phyloP scores from a whole-genome alignment of 106 monocot species.

The Dendrobium officinale region DNA sequence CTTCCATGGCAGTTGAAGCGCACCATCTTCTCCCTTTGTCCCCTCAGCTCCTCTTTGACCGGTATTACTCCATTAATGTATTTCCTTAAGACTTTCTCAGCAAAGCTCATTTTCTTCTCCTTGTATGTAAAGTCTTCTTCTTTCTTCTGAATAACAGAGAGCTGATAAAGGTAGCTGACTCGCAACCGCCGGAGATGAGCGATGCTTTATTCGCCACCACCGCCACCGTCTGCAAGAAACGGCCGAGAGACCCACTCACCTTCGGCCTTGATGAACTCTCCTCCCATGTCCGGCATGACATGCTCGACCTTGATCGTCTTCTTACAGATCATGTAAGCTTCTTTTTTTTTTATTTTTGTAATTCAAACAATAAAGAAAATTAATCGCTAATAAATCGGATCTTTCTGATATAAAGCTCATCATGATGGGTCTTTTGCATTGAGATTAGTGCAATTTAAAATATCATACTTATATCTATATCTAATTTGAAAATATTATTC shows the following conservation, averaged over 20 bases:
- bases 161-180: not conserved
- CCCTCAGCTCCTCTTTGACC: slow-evolving; percentile 6
- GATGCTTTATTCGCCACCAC: not conserved
- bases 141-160: not conserved
- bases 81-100: not conserved
- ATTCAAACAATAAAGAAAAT: too few relatives aligned
- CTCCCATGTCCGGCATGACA: slow-evolving; percentile 16
- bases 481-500: too few relatives aligned
- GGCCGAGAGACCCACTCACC: slow-evolving; percentile 9
- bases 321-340: slow-evolving; percentile 20
- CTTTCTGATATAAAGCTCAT: too few relatives aligned
- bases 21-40: slow-evolving; percentile 37
- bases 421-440: too few relatives aligned
- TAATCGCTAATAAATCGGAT: too few relatives aligned
- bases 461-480: too few relatives aligned
- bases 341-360: too few relatives aligned
- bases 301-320: slow-evolving; percentile 39
- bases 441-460: too few relatives aligned
- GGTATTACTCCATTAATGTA: not conserved
- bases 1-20: slow-evolving; percentile 52
- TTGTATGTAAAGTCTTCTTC: too few relatives aligned
- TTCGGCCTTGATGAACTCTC: slow-evolving; percentile 1
- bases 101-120: not conserved
- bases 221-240: not conserved
- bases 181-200: not conserved